Conservation (phyloP, 176 grass and related monocot genomes). For the Echinochloa phyllopogon region DNA sequence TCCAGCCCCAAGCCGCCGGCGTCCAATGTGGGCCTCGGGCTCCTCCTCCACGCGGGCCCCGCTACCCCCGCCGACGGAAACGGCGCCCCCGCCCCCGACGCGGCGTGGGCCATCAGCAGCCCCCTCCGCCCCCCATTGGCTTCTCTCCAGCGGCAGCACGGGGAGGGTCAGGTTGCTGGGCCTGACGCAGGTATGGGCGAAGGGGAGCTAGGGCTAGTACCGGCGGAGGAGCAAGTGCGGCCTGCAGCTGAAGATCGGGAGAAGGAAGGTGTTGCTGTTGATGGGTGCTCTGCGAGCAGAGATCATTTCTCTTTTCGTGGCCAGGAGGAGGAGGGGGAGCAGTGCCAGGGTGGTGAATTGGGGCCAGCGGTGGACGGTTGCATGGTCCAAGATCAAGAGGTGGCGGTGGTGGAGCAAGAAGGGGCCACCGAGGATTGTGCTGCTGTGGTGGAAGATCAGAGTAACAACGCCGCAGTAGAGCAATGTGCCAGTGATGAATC, state of each 20-base stretch:
- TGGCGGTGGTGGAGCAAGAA: constrained; percentile 1
- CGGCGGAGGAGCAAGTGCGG: neutral
- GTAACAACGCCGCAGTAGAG: neutral
- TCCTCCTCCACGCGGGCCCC: constrained; percentile 14
- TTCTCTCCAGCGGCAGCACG: neutral
- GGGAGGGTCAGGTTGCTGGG: constrained; percentile 4
- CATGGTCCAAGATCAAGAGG: constrained; percentile 1
- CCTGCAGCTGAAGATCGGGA: neutral
- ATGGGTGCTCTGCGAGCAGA: neutral
- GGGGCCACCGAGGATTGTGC: neutral
- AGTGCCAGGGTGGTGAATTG: neutral
- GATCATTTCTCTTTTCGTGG: neutral
- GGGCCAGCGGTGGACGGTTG: neutral
- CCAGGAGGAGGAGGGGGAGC: neutral
- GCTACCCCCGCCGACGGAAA: neutral
- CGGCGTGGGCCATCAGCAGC: neutral
- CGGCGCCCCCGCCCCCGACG: neutral
- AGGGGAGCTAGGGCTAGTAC: neutral
- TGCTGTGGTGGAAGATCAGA: constrained; percentile 11
- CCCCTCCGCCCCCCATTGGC: neutral
- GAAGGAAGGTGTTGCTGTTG: neutral
- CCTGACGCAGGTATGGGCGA: neutral
- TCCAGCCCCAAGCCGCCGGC: neutral
- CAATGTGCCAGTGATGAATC: constrained; percentile 2
- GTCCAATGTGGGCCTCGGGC: constrained; percentile 28